These are phyloP conservation scores for Aureobasidium zeae DNA, from an alignment of 2,329 filamentous ascomycete genomes.

Conservation along the genomic window DNA sequence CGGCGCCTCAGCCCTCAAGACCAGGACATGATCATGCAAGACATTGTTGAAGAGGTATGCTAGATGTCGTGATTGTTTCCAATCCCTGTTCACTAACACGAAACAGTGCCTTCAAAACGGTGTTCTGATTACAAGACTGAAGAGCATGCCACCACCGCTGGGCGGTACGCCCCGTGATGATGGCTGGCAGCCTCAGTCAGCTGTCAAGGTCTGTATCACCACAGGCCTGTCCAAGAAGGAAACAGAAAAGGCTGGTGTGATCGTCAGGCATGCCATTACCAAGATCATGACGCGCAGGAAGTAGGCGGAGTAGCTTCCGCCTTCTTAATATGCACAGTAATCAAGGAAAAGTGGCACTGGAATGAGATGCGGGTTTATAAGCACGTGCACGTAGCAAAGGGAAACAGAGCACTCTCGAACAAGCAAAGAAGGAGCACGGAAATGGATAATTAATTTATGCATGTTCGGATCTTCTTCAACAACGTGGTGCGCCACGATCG, in stretches of 20 bases:
- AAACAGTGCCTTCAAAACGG: constrained; percentile 70
- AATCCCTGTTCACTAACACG: constrained; percentile 12
- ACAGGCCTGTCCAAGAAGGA: constrained; percentile 86
- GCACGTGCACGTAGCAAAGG: too few relatives aligned
- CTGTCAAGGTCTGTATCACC: constrained; percentile 85
- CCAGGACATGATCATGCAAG: constrained; percentile 76
- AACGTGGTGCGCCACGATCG: too few relatives aligned
- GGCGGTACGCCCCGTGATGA: constrained; percentile 56
- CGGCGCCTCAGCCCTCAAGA: constrained; percentile 62
- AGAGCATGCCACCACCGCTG: constrained; percentile 55
- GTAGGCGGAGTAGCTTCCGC: too few relatives aligned
- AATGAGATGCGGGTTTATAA: too few relatives aligned
- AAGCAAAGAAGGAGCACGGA: too few relatives aligned
- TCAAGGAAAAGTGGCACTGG: too few relatives aligned
- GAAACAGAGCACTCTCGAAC: too few relatives aligned
- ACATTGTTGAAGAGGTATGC: constrained; percentile 90
- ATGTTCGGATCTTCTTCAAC: too few relatives aligned
- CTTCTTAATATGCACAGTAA: too few relatives aligned
- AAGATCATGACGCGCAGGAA: constrained; percentile 62
- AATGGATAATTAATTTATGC: too few relatives aligned
- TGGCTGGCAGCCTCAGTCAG: constrained; percentile 62
- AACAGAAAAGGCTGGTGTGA: constrained; percentile 83
- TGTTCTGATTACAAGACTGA: constrained; percentile 80
- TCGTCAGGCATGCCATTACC: constrained; percentile 84
- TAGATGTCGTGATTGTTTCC: neutral